Conservation (phyloP, 352 stramenopile genomes). For the Pythium guiyangense region DNA sequence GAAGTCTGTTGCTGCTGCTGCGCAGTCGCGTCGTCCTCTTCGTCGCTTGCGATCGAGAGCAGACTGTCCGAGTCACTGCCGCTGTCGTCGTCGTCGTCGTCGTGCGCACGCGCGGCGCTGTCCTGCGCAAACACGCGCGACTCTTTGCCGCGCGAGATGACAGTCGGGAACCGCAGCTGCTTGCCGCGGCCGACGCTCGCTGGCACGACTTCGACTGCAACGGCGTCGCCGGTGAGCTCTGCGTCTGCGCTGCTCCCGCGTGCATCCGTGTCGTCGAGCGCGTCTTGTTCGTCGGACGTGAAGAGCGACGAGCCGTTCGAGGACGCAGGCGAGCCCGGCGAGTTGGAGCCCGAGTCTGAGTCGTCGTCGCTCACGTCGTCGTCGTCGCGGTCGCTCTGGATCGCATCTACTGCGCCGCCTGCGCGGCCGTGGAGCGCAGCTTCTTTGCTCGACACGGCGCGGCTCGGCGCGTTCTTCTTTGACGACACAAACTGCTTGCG, state of each 20-base stretch:
- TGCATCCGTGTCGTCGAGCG: constrained; percentile 14
- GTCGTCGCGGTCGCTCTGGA: constrained; percentile 18
- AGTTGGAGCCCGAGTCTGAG: constrained; percentile 14
- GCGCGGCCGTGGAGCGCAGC: constrained; percentile 55
- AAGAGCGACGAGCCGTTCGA: constrained; percentile 23
- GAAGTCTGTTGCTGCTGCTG: constrained; percentile 2
- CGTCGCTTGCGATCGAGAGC: constrained; percentile 62
- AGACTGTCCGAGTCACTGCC: constrained; percentile 69
- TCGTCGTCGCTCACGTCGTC: constrained; percentile 23
- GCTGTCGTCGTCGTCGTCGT: constrained; percentile 22
- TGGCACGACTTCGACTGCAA: constrained; percentile 69
- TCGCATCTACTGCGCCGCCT: constrained; percentile 17
- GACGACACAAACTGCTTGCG: constrained; percentile 85
- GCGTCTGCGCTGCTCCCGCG: neutral
- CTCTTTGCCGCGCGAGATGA: constrained; percentile 72
- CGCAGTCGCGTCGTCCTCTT: constrained; percentile 41
- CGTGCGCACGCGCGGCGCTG: constrained; percentile 12
- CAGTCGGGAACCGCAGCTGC: constrained; percentile 68
- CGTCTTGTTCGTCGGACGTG: constrained; percentile 25
- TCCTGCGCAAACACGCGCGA: constrained; percentile 38
- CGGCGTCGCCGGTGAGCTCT: neutral
- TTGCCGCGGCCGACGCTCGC: constrained; percentile 67
- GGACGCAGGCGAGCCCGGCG: constrained; percentile 21
- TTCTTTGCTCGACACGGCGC: constrained; percentile 80
- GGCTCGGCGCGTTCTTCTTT: constrained; percentile 84